Base-by-base conservation (phyloP, 2,329 filamentous ascomycete species). In the Aspergillus felis region DNA sequence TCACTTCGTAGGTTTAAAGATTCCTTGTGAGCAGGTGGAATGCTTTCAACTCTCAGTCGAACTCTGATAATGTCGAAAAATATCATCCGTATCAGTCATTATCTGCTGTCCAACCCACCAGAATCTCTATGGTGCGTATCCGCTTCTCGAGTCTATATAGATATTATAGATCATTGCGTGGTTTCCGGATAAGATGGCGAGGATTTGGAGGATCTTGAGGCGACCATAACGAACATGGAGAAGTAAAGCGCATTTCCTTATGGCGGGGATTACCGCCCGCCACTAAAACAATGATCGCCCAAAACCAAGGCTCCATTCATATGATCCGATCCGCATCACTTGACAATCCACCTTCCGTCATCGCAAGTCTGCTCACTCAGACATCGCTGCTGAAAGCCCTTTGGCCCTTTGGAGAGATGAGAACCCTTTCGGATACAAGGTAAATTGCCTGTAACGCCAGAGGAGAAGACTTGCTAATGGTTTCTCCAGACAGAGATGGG, bases 401-500 rank as follows among this genome's bases (percentile, higher is more conserved):
- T 60, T 63, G 64, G 49, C 59, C 54, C 51, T 52, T 60, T 63
- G 64, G 62, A 63, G 68, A 66, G 61, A 86, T 85, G 83, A 79
- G 79, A 71, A 76, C 80, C 61, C 74, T 84, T 70, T 77, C 78
- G 61, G 82, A 85, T 63, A 78, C 80, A 68, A 82, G 78, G 82
- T 84, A 69, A 27, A 38, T 54, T 14, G n/a, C 41, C n/a, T 22
- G n/a, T 12, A 22, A 9, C n/a, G 22, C n/a, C 8, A 44, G 14
- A 6, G 5, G 6, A 47, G 17, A 47, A 12, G 24, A 50, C 27
- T 52, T 9, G 42, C 54, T 62, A 46, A 59, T 41, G 1, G 17
- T 52, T 41, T 53, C 8, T 25, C 50, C 66, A 91, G 88, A 70
- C 77, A 79, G 71, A 83, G 86, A 82, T 92, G 89, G 89, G 78